These are phyloP conservation scores for Wickerhamomyces xylosicus DNA, from an alignment of 805 yeast genomes.

Conservation along the genomic window DNA sequence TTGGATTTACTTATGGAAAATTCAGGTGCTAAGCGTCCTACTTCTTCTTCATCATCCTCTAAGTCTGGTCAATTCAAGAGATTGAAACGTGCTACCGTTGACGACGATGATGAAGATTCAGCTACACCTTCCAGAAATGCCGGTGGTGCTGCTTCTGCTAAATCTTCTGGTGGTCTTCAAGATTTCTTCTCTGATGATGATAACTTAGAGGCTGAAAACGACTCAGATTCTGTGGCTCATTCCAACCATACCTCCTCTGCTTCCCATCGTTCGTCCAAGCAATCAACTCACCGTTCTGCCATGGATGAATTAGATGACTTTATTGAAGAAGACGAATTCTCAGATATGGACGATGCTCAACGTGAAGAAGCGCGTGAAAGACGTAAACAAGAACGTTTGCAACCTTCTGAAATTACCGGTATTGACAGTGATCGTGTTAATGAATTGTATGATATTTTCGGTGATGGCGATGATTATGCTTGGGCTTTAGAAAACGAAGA, in stretches of 20 bases:
- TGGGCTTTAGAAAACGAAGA: conserved; percentile 93
- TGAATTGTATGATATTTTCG: conserved; percentile 90
- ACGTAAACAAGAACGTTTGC: conserved; percentile 35
- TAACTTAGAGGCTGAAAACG: conserved; percentile 20
- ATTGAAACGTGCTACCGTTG: conserved; percentile 61
- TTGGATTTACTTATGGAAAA: conserved; percentile 85
- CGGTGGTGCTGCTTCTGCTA: neutral
- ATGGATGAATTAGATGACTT: conserved; percentile 91
- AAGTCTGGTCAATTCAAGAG: conserved; percentile 47
- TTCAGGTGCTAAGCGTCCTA: conserved; percentile 50
- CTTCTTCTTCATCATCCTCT: conserved; percentile 6
- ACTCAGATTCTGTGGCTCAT: conserved; percentile 23
- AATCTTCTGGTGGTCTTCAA: conserved; percentile 16
- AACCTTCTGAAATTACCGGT: conserved; percentile 47
- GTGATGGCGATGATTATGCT: conserved; percentile 94
- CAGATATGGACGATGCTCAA: conserved; percentile 71
- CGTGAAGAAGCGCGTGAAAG: conserved; percentile 36
- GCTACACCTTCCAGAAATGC: neutral
- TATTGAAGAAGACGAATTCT: conserved; percentile 93
- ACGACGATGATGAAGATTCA: conserved; percentile 14
- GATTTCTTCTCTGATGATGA: conserved; percentile 34
- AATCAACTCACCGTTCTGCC: conserved; percentile 20
- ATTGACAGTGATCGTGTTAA: conserved; percentile 85
- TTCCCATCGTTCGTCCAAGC: neutral
- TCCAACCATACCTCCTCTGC: conserved; percentile 1